Conservation (phyloP, 495 filamentous ascomycete species). For the Extremus antarcticus region DNA sequence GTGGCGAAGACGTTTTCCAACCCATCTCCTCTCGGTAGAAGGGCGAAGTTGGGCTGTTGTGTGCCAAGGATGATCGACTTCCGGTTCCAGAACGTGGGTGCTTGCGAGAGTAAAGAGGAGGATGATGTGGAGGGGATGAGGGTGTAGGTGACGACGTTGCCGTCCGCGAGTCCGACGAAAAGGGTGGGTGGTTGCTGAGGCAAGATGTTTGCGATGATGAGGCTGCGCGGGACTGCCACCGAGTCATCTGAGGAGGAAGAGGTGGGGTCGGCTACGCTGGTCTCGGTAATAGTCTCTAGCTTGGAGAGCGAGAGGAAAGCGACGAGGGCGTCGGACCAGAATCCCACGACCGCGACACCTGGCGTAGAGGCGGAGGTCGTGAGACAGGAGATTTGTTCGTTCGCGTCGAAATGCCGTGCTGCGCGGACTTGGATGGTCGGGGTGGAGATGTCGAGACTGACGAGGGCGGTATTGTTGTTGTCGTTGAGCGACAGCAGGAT, state of each 20-base stretch:
- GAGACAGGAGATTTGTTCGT: slow-evolving; percentile 74
- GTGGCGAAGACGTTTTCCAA: slow-evolving; percentile 78
- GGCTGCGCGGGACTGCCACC: slow-evolving; percentile 66
- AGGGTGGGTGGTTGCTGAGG: slow-evolving; percentile 55
- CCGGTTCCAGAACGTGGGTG: slow-evolving; percentile 48
- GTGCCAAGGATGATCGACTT: slow-evolving; percentile 81
- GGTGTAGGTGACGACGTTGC: slow-evolving; percentile 72
- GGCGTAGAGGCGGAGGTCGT: slow-evolving; percentile 46
- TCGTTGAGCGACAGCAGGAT: slow-evolving; percentile 44
- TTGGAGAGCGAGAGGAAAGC: slow-evolving; percentile 55
- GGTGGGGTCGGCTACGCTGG: slow-evolving; percentile 36
- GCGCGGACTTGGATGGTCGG: slow-evolving; percentile 37
- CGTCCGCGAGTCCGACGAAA: slow-evolving; percentile 90
- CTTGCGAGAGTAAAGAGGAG: slow-evolving; percentile 47
- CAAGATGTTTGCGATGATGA: slow-evolving; percentile 66
- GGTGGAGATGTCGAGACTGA: slow-evolving; percentile 52
- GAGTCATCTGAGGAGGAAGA: slow-evolving; percentile 36
- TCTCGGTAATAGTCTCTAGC: slow-evolving; percentile 51
- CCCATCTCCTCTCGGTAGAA: slow-evolving; percentile 53
- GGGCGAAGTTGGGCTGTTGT: slow-evolving; percentile 67
- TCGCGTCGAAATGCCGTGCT: slow-evolving; percentile 41
- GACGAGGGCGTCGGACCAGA: slow-evolving; percentile 68
- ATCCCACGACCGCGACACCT: slow-evolving; percentile 61
- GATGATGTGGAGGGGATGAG: no score
- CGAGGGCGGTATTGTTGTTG: slow-evolving; percentile 46